Conservation (phyloP, 2,329 filamentous ascomycete species). For the Sphaceloma murrayae region DNA sequence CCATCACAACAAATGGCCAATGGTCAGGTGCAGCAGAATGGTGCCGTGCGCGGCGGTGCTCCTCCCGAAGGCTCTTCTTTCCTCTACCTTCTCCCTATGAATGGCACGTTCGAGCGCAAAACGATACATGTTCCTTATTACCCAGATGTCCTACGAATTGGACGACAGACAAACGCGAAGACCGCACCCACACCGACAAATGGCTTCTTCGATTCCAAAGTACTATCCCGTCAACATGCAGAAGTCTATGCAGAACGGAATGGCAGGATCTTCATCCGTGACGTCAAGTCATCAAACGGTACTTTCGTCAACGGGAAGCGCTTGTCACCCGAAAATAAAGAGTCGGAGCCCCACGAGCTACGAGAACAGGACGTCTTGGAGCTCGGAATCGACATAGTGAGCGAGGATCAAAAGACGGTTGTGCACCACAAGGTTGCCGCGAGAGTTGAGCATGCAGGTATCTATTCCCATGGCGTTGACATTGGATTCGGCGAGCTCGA, state of each 20-base stretch:
- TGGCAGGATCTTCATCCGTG: slow-evolving; percentile 89
- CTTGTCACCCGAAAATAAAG: slow-evolving; percentile 84
- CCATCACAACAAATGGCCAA: slow-evolving; percentile 62
- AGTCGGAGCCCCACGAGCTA: slow-evolving; percentile 90
- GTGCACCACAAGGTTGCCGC: slow-evolving; percentile 98
- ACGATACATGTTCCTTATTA: slow-evolving; percentile 87
- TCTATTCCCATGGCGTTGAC: slow-evolving; percentile 63
- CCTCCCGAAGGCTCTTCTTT: slow-evolving; percentile 59
- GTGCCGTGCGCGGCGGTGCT: slow-evolving; percentile 23
- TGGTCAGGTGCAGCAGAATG: slow-evolving; percentile 50
- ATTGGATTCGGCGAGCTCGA: slow-evolving; percentile 90
- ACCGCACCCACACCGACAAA: slow-evolving; percentile 84
- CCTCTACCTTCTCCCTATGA: slow-evolving; percentile 78
- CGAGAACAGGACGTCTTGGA: slow-evolving; percentile 87
- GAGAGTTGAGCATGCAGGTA: slow-evolving; percentile 89
- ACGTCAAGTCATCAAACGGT: slow-evolving; percentile 97
- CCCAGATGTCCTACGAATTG: slow-evolving; percentile 90
- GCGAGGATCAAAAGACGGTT: slow-evolving; percentile 95
- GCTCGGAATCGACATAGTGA: slow-evolving; percentile 95
- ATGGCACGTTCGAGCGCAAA: slow-evolving; percentile 94
- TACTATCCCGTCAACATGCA: slow-evolving; percentile 88
- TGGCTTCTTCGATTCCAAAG: slow-evolving; percentile 97
- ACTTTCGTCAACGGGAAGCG: slow-evolving; percentile 94
- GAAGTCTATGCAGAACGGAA: slow-evolving; percentile 75
- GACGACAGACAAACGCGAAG: slow-evolving; percentile 93